These are phyloP conservation scores for Trametes coccinea DNA, from an alignment of 768 basidiomycete species.

Conservation along the genomic window DNA sequence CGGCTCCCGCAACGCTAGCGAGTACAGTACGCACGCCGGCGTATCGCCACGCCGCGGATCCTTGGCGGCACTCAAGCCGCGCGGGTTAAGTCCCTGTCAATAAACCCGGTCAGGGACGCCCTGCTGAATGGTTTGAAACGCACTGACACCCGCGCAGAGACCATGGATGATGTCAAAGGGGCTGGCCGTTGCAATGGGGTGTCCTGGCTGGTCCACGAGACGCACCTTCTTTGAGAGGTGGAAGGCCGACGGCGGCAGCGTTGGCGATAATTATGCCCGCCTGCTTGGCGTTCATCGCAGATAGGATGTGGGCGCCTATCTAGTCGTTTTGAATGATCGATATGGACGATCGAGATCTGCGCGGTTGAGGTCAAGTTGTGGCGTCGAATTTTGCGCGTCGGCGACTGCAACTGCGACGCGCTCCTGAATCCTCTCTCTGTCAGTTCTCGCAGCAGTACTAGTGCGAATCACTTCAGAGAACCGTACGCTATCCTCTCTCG, in stretches of 20 bases:
- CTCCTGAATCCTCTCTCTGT: background rate
- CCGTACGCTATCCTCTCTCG: no score
- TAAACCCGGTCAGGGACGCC: background rate
- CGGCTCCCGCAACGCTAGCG: background rate
- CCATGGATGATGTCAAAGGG: background rate
- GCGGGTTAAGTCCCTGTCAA: conserved; percentile 2
- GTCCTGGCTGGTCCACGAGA: background rate
- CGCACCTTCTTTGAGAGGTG: conserved; percentile 3
- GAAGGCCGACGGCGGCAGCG: background rate
- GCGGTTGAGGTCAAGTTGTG: background rate
- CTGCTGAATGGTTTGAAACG: no score
- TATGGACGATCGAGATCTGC: conserved; percentile 2
- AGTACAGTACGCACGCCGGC: background rate
- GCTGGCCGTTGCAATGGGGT: background rate
- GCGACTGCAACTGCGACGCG: background rate
- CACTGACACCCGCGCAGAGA: background rate
- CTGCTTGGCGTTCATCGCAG: background rate
- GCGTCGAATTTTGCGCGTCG: conserved; percentile 8
- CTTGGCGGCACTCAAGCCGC: background rate
- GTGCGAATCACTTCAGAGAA: no score
- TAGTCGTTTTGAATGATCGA: background rate
- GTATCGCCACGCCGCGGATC: conserved; percentile 9
- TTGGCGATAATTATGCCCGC: no score
- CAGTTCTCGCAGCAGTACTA: no score
- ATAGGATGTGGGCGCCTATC: conserved; percentile 5